A percentile compares a stretch with the other conserved stretches of the same genome.
These are phyloP conservation scores for Blastobotrys proliferans DNA, from an alignment of 1,139 yeast genomes.

Conservation along the genomic window DNA sequence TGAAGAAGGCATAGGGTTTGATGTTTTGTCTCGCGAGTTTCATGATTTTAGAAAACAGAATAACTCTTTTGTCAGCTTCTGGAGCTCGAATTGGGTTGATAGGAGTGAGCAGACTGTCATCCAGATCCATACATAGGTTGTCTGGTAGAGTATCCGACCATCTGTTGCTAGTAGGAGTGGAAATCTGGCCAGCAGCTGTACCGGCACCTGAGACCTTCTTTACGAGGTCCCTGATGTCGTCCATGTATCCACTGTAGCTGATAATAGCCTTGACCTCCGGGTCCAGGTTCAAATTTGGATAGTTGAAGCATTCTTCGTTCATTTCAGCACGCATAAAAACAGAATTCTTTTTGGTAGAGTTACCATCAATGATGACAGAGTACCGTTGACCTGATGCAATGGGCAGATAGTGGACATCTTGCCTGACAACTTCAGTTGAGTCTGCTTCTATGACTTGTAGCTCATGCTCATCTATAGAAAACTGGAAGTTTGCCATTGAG, in stretches of 20 bases:
- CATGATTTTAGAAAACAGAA: constrained; percentile 20
- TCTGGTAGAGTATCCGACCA: neutral
- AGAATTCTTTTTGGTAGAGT: constrained; percentile 29
- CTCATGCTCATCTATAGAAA: constrained; percentile 41
- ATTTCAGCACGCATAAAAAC: constrained; percentile 19
- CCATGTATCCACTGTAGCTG: neutral
- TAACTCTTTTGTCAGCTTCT: constrained; percentile 18
- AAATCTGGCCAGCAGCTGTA: too few relatives aligned
- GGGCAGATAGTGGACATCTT: constrained; percentile 51
- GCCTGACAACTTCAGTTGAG: constrained; percentile 60
- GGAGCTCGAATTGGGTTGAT: constrained; percentile 17
- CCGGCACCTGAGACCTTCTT: too few relatives aligned
- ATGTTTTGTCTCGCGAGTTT: constrained; percentile 20
- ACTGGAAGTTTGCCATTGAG: constrained; percentile 27
- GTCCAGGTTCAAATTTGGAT: constrained; percentile 5
- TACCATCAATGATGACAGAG: constrained; percentile 44
- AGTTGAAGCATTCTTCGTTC: constrained; percentile 24
- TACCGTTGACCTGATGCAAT: constrained; percentile 76
- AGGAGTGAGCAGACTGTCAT: constrained; percentile 12
- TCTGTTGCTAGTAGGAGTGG: neutral
- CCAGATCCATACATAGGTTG: neutral
- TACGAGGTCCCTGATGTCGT: neutral
- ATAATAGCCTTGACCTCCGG: neutral
- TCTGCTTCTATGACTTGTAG: constrained; percentile 63
- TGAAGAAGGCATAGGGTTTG: constrained; percentile 25